phyloP scores from a whole-genome alignment of 352 stramenopile species.

The Phytophthora palmivora region DNA sequence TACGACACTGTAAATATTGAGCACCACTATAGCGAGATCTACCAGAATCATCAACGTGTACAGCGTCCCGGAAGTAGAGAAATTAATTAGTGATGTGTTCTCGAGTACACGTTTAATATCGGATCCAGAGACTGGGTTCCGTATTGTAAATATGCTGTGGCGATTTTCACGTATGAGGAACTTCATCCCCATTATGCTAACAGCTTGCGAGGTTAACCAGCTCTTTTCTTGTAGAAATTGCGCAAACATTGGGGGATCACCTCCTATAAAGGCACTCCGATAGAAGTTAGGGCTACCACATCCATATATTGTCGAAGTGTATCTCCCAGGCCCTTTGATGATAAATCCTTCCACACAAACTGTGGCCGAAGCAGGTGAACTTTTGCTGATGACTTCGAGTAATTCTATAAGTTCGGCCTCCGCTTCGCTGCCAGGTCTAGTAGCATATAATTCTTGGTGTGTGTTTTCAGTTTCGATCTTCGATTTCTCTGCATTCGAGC shows the following conservation, averaged over 20 bases:
- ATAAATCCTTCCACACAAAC: conserved; percentile 62
- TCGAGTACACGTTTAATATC: conserved; percentile 21
- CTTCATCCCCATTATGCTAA: conserved; percentile 44
- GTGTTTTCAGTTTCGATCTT: not conserved
- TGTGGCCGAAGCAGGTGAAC: conserved; percentile 43
- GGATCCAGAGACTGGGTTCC: conserved; percentile 2
- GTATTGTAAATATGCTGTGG: conserved; percentile 29
- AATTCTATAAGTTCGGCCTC: conserved; percentile 53
- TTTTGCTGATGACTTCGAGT: conserved; percentile 66
- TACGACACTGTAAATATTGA: conserved; percentile 36
- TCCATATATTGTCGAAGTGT: conserved; percentile 42
- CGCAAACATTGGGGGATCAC: conserved; percentile 11
- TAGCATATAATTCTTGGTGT: conserved; percentile 12
- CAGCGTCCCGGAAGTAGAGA: conserved; percentile 50
- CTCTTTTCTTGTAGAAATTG: conserved; percentile 39
- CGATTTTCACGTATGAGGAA: conserved; percentile 45
- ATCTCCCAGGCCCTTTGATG: conserved; percentile 27
- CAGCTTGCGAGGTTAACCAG: conserved; percentile 30
- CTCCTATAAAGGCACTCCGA: conserved; percentile 41
- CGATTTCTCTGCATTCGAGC: not conserved
- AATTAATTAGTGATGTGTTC: conserved; percentile 47
- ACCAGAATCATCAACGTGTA: conserved; percentile 54
- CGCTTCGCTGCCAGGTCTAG: conserved; percentile 36
- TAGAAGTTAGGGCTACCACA: conserved; percentile 47
- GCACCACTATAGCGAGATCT: conserved; percentile 45